Evolutionary conservation across 2,329 filamentous ascomycete species (phyloP).

Genomic region (Arthrobotrys megalospora): DNA sequence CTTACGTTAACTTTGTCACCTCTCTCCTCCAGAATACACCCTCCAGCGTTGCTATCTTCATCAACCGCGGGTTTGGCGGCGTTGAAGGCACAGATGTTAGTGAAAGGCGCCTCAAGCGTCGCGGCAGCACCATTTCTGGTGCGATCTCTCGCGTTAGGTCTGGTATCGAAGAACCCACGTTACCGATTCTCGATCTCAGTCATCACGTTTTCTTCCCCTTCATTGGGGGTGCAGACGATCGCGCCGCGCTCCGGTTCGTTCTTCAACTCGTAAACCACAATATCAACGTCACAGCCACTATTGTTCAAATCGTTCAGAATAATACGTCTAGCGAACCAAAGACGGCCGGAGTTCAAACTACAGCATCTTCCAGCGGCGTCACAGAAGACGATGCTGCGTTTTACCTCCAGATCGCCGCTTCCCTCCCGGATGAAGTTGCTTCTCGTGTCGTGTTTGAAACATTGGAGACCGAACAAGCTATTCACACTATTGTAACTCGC

Average conservation of each 20-base stretch:
- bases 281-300: slow-evolving; percentile 80
- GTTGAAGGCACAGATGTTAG: slow-evolving; percentile 62
- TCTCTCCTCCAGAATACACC: slow-evolving; percentile 75
- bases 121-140: slow-evolving; percentile 41
- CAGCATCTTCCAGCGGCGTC: slow-evolving; percentile 43
- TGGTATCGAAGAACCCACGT: slow-evolving; percentile 68
- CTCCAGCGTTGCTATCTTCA: slow-evolving; percentile 82
- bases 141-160: slow-evolving; percentile 60
- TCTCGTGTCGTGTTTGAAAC: slow-evolving; percentile 74
- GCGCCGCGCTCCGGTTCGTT: slow-evolving; percentile 82
- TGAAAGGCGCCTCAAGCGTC: slow-evolving; percentile 57
- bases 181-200: slow-evolving; percentile 76
- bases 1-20: slow-evolving; percentile 79
- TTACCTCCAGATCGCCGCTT: slow-evolving; percentile 74
- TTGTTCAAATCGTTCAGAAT: slow-evolving; percentile 74
- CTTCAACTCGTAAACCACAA: slow-evolving; percentile 84
- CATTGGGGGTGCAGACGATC: slow-evolving; percentile 86
- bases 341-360: slow-evolving; percentile 17
- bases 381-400: slow-evolving; percentile 67
- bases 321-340: slow-evolving; percentile 9
- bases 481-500: slow-evolving; percentile 61
- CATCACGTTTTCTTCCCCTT: slow-evolving; percentile 87
- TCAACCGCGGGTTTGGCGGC: slow-evolving; percentile 79
- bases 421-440: slow-evolving; percentile 71
- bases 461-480: slow-evolving; percentile 61